Percentiles rank a stretch among this genome's conserved stretches.
phyloP scores from a whole-genome alignment of 192 early-diverging fungal species.

The Entomortierella lignicola region DNA sequence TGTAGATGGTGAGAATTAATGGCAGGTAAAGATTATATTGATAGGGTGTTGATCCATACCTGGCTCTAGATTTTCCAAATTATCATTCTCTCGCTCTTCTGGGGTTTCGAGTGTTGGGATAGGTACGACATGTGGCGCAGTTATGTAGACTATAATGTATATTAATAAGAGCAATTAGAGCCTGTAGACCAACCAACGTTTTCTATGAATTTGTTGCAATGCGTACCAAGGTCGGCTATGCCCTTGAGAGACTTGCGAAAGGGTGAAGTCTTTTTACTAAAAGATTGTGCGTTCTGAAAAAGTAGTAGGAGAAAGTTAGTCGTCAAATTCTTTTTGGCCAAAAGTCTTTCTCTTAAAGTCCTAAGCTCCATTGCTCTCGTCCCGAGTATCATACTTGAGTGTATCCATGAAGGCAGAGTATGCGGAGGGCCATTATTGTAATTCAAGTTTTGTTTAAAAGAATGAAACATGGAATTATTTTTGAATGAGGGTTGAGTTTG shows the following conservation, averaged over 20 bases:
- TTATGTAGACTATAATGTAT: slow-evolving; percentile 61
- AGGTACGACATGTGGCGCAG: slow-evolving; percentile 60
- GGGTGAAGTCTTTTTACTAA: slow-evolving; percentile 65
- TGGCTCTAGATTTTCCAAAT: slow-evolving; percentile 42
- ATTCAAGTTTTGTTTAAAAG: too few species aligned
- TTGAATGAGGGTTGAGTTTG: too few species aligned
- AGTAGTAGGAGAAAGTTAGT: not conserved
- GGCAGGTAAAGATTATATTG: not conserved
- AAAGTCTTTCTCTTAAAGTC: not conserved
- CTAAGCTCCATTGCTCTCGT: not conserved
- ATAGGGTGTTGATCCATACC: slow-evolving; percentile 23
- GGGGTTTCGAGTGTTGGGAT: slow-evolving; percentile 57
- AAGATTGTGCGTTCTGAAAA: slow-evolving; percentile 57
- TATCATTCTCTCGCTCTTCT: slow-evolving; percentile 52
- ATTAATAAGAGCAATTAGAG: too few species aligned
- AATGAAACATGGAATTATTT: too few species aligned
- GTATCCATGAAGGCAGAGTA: slow-evolving; percentile 67
- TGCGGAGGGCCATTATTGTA: slow-evolving; percentile 59
- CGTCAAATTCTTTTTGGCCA: not conserved
- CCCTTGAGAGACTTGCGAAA: slow-evolving; percentile 62
- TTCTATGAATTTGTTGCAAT: too few species aligned
- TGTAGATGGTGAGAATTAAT: not conserved
- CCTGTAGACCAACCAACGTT: too few species aligned
- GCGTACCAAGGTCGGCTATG: slow-evolving; percentile 66
- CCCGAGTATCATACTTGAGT: slow-evolving; percentile 33